Percentiles rank a stretch among this genome's conserved stretches.
These are phyloP conservation scores for Lyophyllum decastes DNA, from an alignment of 768 basidiomycete species.

Conservation along the genomic window DNA sequence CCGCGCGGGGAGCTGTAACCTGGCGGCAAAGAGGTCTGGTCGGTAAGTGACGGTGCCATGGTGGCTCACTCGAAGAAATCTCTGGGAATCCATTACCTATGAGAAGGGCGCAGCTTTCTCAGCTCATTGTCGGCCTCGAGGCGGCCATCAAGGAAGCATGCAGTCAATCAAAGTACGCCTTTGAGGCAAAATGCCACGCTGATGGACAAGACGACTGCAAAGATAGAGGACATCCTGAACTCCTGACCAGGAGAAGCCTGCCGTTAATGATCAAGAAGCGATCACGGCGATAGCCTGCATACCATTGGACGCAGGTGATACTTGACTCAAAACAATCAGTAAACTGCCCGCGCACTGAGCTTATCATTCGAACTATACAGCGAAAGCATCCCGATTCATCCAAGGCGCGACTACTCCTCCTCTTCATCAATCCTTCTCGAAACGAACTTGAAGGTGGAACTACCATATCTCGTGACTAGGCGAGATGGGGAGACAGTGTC, in stretches of 20 bases:
- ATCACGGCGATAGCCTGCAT: too few relatives aligned
- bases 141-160: conserved; percentile 1
- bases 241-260: background rate
- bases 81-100: background rate
- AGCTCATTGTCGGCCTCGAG: background rate
- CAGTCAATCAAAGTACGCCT: background rate
- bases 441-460: background rate
- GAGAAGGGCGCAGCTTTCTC: background rate
- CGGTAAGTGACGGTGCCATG: background rate
- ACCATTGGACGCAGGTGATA: too few relatives aligned
- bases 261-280: too few relatives aligned
- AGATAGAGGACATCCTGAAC: background rate
- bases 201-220: background rate
- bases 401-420: background rate
- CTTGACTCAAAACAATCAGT: too few relatives aligned
- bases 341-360: too few relatives aligned
- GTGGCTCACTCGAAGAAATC: background rate
- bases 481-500: too few relatives aligned
- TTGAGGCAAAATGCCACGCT: background rate
- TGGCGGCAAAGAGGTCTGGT: conserved; percentile 3
- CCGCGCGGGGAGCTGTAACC: too few relatives aligned
- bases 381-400: background rate
- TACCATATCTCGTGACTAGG: conserved; percentile 8
- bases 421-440: conserved; percentile 9
- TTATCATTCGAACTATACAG: background rate